phyloP scores from a whole-genome alignment of 495 filamentous ascomycete species.

The Daldinia childiae region DNA sequence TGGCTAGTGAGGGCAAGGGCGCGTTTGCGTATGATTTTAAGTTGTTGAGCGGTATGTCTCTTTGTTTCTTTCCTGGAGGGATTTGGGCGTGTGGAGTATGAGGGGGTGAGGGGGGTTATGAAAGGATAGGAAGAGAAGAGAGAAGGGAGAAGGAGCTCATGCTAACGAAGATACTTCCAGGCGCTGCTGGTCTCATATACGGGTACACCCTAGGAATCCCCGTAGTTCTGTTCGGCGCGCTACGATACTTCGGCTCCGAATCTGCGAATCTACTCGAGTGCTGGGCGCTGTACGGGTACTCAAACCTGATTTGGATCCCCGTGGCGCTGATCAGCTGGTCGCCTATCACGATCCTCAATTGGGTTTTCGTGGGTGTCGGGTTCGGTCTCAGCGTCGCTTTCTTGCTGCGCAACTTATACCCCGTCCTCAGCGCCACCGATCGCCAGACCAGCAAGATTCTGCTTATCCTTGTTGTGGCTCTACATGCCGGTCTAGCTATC shows the following conservation, averaged over 20 bases:
- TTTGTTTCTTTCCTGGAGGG: neutral
- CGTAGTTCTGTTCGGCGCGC: conserved; percentile 81
- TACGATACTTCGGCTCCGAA: conserved; percentile 93
- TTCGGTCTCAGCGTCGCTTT: conserved; percentile 89
- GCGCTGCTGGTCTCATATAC: conserved; percentile 89
- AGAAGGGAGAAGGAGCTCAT: neutral
- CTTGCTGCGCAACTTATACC: conserved; percentile 90
- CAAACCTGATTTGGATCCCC: conserved; percentile 94
- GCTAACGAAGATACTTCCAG: conserved; percentile 49
- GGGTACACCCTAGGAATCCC: conserved; percentile 91
- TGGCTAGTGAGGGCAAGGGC: conserved; percentile 59
- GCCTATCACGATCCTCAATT: conserved; percentile 85
- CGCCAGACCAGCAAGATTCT: conserved; percentile 88
- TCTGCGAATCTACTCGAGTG: conserved; percentile 91
- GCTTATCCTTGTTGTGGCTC: conserved; percentile 79
- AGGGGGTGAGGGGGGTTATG: neutral
- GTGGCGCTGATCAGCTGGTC: conserved; percentile 93
- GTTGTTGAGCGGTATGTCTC: conserved; percentile 70
- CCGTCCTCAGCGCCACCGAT: conserved; percentile 91
- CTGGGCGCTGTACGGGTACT: conserved; percentile 93
- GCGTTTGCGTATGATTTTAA: conserved; percentile 84
- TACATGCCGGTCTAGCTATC: conserved; percentile 88
- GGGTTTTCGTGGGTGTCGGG: conserved; percentile 88
- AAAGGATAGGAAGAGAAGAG: neutral
- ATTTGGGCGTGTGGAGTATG: too few relatives aligned